Percentiles rank a stretch among this genome's conserved stretches.
Conservation (phyloP, 1,284 basidiomycete genomes). For the Cystobasidiaceae sp. region DNA sequence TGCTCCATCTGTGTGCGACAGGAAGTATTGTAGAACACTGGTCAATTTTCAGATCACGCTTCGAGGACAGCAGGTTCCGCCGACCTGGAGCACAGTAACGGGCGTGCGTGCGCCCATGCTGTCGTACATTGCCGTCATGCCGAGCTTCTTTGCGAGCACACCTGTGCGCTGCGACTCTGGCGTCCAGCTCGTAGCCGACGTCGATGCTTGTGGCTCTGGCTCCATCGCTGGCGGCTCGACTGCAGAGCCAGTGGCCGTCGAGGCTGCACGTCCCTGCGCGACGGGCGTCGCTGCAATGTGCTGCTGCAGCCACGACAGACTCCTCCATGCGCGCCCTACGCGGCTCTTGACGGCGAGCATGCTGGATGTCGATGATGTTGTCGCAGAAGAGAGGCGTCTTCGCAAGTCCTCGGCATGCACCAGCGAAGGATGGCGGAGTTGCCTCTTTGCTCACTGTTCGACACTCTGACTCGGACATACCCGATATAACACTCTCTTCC, state of each 20-base stretch:
- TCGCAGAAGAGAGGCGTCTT: neutral
- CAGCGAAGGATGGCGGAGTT: neutral
- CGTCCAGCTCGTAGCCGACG: slow-evolving; percentile 19
- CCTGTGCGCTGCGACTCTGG: slow-evolving; percentile 63
- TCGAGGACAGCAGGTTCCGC: neutral
- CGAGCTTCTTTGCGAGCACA: slow-evolving; percentile 89
- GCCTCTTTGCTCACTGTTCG: too few relatives aligned
- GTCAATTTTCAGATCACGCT: neutral
- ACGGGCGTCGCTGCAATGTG: neutral
- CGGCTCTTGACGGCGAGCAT: slow-evolving; percentile 6
- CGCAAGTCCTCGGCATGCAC: slow-evolving; percentile 6
- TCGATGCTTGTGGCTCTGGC: slow-evolving; percentile 2
- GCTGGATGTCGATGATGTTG: neutral
- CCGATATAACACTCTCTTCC: too few relatives aligned
- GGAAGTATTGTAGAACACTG: neutral
- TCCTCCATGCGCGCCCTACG: slow-evolving; percentile 2
- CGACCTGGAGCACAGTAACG: slow-evolving; percentile 88
- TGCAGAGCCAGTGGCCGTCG: neutral
- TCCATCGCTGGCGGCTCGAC: neutral
- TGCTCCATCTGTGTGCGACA: slow-evolving; percentile 11
- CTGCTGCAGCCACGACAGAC: neutral
- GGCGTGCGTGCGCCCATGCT: slow-evolving; percentile 79
- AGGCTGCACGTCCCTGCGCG: neutral
- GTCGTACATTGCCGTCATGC: slow-evolving; percentile 93
- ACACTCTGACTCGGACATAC: too few relatives aligned